Evolutionary conservation across 169 alveolate species (phyloP).

Genomic region (Plasmodium gonderi): DNA sequence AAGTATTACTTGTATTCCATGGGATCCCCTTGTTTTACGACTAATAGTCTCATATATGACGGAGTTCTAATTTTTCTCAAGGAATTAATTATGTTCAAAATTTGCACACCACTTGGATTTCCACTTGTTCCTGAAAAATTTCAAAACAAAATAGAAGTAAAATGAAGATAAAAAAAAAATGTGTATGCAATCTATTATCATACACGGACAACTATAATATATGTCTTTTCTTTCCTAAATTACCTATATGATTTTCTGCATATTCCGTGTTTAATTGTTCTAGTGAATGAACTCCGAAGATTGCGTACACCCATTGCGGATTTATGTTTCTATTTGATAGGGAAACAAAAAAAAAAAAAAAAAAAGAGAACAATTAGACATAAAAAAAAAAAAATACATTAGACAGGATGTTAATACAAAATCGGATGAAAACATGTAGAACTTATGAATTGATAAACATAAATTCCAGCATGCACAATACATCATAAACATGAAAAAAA

Average conservation of each 20-base stretch:
- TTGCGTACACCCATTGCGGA: conserved; percentile 86
- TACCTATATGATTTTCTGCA: conserved; percentile 85
- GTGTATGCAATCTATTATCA: neutral
- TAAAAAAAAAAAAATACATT: neutral
- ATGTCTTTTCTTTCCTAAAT: neutral
- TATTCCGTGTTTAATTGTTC: conserved; percentile 86
- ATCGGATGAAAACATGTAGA: neutral
- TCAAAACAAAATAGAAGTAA: neutral
- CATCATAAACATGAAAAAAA: no score
- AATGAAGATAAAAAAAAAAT: neutral
- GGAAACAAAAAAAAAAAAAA: neutral
- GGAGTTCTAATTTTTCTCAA: conserved; percentile 79
- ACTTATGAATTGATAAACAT: no score
- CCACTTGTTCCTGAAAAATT: conserved; percentile 57
- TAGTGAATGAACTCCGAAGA: conserved; percentile 85
- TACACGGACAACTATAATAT: neutral
- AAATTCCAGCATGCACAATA: no score
- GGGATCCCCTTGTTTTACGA: conserved; percentile 88
- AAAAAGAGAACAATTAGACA: neutral
- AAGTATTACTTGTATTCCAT: conserved; percentile 78
- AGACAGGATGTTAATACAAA: neutral
- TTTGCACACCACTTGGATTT: conserved; percentile 82
- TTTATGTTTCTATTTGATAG: conserved; percentile 75
- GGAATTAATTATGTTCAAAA: conserved; percentile 78
- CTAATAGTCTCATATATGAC: conserved; percentile 82